Conservation (phyloP, 106 monocot species). For the Allium cepa region DNA sequence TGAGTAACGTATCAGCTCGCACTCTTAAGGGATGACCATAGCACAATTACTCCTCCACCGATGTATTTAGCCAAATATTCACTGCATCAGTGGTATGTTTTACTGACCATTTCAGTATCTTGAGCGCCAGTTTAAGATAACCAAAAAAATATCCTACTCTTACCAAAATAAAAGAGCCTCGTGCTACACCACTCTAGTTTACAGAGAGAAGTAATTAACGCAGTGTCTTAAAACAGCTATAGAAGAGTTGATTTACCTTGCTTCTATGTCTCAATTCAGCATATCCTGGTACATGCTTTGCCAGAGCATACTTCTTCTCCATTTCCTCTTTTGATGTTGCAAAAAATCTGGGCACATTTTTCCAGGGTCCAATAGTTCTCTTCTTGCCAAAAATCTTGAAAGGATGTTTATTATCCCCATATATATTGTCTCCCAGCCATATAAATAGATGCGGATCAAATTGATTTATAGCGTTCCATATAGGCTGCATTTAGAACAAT, state of each 20-base stretch:
- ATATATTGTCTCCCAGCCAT: slow-evolving; percentile 86
- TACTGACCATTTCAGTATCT: too few species aligned
- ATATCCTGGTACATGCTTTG: slow-evolving; percentile 66
- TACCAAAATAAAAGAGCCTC: too few species aligned
- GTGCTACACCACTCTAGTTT: too few species aligned
- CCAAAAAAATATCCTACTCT: too few species aligned
- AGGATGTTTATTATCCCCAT: slow-evolving; percentile 64
- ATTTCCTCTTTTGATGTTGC: slow-evolving; percentile 3
- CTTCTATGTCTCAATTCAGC: slow-evolving; percentile 36
- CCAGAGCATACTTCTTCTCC: slow-evolving; percentile 14
- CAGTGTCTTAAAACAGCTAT: background rate
- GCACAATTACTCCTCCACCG: too few species aligned
- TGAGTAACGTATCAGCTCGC: too few species aligned
- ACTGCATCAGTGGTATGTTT: too few species aligned
- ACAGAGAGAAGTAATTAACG: too few species aligned
- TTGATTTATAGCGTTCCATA: slow-evolving; percentile 61
- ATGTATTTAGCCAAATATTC: too few species aligned
- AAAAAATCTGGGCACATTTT: slow-evolving; percentile 38
- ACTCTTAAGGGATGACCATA: too few species aligned
- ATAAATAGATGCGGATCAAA: slow-evolving; percentile 79
- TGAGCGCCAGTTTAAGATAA: too few species aligned
- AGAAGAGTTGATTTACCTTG: slow-evolving; percentile 27
- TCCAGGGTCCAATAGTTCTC: slow-evolving; percentile 83
- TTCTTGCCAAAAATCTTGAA: slow-evolving; percentile 48
- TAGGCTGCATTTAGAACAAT: slow-evolving; percentile 35